Base-by-base conservation (phyloP, 2,329 filamentous ascomycete species). In the Pseudopithomyces maydicus region DNA sequence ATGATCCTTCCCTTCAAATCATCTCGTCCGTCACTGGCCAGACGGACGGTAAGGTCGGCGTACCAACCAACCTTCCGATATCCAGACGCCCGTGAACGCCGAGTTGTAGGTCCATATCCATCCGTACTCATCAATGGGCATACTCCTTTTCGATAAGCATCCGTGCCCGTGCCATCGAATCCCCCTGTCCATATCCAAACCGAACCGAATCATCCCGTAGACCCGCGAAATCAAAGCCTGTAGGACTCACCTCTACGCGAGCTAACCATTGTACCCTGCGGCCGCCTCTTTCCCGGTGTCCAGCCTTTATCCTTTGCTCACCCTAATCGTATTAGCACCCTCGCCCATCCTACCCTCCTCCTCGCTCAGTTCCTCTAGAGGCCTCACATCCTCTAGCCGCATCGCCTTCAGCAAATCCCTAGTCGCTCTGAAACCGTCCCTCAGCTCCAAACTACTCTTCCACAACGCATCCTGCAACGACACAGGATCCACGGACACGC, bases 391-490 rank as follows among this genome's bases (percentile, higher is more conserved):
- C 35, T 66, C 65, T 57, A 73, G 61, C 43, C 62, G 59, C 70
- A 74, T 73, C 5, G 68, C 67, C 49, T 67, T 61, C n/a, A 76
- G 44, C 48, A 75, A 41, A 54, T 73, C 71, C 20, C 72, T 55
- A 23, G 64, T 60, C 19, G 73, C 69, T 26, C 70, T 53, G 17
- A 70, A 57, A 1, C 71, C 73, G 26, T 74, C 70, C 17, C 69
- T 54, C 17, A 76, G 32, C 47, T 74, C 72, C 33, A 65, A 55
- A n/a, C 66, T 66, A 26, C 66, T 66, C 63, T 69, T 70, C 38
- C 70, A 67, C 36, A 76, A 52, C 52, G 66, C 54, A n/a, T 71
- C 63, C 35, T 65, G 61, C 61, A 76, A 29, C 0, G 59, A 33
- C 2, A 52, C 36, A 0, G 60, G 47, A 35, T 74, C 70, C 2